Evolutionary conservation across 2,329 filamentous ascomycete species (phyloP).

Genomic region (Phaeosphaeria sp.): DNA sequence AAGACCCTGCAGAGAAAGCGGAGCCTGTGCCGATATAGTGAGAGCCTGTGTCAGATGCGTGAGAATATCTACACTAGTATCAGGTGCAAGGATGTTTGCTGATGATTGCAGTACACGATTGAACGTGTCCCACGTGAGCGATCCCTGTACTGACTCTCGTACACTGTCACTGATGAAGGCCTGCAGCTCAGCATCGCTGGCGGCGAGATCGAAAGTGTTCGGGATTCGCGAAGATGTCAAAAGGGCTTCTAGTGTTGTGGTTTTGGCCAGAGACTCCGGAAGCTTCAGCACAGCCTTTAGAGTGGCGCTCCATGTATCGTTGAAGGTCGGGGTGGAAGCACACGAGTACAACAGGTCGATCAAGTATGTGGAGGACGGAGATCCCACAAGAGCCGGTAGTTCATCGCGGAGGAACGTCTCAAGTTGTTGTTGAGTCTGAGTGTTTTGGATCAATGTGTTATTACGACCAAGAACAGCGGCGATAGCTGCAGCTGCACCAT

Average conservation of each 20-base stretch:
- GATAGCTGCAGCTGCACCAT: conserved; percentile 67
- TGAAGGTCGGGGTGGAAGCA: conserved; percentile 35
- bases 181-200: conserved; percentile 45
- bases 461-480: conserved; percentile 58
- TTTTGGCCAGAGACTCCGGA: conserved; percentile 33
- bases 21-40: conserved; percentile 42
- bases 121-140: conserved; percentile 45
- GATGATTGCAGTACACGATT: conserved; percentile 44
- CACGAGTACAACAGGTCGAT: conserved; percentile 68
- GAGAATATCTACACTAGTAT: conserved; percentile 49
- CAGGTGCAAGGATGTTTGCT: conserved; percentile 39
- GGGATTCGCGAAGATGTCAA: conserved; percentile 46
- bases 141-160: conserved; percentile 38
- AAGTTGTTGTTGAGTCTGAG: conserved; percentile 51
- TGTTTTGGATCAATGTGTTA: conserved; percentile 49
- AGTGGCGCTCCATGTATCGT: conserved; percentile 37
- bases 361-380: conserved; percentile 71
- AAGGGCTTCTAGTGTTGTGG: conserved; percentile 38
- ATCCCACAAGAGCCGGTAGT: conserved; percentile 66
- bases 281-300: conserved; percentile 38
- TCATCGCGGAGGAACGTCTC: conserved; percentile 60
- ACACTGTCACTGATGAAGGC: conserved; percentile 40
- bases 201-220: conserved; percentile 43
- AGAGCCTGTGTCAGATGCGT: conserved; percentile 48
- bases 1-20: conserved; percentile 53